A percentile compares a stretch with the other conserved stretches of the same genome.
Evolutionary conservation across 1,284 basidiomycete species (phyloP).

Genomic region (Cerrena zonata): DNA sequence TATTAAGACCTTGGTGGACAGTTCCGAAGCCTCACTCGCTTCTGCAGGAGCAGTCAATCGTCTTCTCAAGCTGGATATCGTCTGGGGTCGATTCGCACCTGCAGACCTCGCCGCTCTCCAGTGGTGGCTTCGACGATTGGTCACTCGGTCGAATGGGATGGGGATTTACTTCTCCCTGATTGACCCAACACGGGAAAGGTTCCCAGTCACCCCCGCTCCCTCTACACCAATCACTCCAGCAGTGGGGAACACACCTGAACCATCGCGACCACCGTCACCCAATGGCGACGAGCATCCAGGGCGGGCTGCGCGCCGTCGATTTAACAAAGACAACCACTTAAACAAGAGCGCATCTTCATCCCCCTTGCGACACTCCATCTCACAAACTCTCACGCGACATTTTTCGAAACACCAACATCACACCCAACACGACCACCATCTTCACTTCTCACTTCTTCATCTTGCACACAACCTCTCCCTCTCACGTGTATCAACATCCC

Average conservation of each 20-base stretch:
- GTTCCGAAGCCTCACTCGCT: conserved; percentile 52
- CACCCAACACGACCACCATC: conserved; percentile 21
- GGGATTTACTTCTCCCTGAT: conserved; percentile 57
- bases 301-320: not conserved
- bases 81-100: conserved; percentile 60
- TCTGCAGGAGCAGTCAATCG: conserved; percentile 50
- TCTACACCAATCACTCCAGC: conserved; percentile 37
- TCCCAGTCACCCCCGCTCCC: conserved; percentile 46
- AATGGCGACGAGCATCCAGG: not conserved
- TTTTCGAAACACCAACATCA: conserved; percentile 2
- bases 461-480: conserved; percentile 21
- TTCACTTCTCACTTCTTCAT: conserved; percentile 26
- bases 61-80: conserved; percentile 58
- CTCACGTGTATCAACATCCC: conserved; percentile 11
- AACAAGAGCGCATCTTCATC: not conserved
- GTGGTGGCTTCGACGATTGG: conserved; percentile 42
- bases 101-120: conserved; percentile 55
- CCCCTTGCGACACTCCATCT: conserved; percentile 3
- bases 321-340: not conserved
- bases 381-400: not conserved
- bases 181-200: conserved; percentile 53
- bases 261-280: conserved; percentile 14
- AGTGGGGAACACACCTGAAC: conserved; percentile 8
- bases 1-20: conserved; percentile 35
- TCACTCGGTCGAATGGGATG: conserved; percentile 61